Conservation (phyloP, 257 asterid species). For the Jaltomata sinuosa region DNA sequence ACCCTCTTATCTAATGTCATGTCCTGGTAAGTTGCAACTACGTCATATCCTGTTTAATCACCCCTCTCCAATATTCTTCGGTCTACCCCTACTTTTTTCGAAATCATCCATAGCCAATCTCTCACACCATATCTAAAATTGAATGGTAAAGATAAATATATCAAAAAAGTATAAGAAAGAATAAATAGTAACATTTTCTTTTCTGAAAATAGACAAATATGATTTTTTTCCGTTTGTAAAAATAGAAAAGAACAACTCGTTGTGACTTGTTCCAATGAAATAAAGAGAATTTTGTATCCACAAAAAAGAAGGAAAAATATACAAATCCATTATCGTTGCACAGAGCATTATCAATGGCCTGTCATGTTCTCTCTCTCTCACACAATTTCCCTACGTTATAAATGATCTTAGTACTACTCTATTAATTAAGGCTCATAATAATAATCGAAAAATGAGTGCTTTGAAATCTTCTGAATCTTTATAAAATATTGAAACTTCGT, state of each 20-base stretch:
- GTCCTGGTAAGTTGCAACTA: too few species aligned
- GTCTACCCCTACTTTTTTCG: too few species aligned
- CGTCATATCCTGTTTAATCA: too few species aligned
- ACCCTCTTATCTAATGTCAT: too few species aligned
- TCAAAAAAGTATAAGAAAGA: too few species aligned
- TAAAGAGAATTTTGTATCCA: neutral
- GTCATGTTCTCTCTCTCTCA: neutral
- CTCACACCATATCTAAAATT: too few species aligned
- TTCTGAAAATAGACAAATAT: too few species aligned
- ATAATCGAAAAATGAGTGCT: neutral
- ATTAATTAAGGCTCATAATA: neutral
- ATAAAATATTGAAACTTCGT: conserved; percentile 14
- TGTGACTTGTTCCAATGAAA: neutral
- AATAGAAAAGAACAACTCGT: neutral
- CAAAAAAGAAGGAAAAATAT: neutral
- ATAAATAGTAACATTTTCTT: too few species aligned
- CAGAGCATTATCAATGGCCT: neutral
- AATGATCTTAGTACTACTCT: neutral
- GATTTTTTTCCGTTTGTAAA: too few species aligned
- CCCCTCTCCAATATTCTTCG: too few species aligned
- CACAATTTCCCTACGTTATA: neutral
- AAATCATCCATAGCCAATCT: too few species aligned
- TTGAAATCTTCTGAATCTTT: neutral
- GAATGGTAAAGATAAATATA: too few species aligned
- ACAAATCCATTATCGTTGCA: neutral